These are phyloP conservation scores for Talaromyces nanjingensis DNA, from an alignment of 495 filamentous ascomycete genomes.

Conservation along the genomic window DNA sequence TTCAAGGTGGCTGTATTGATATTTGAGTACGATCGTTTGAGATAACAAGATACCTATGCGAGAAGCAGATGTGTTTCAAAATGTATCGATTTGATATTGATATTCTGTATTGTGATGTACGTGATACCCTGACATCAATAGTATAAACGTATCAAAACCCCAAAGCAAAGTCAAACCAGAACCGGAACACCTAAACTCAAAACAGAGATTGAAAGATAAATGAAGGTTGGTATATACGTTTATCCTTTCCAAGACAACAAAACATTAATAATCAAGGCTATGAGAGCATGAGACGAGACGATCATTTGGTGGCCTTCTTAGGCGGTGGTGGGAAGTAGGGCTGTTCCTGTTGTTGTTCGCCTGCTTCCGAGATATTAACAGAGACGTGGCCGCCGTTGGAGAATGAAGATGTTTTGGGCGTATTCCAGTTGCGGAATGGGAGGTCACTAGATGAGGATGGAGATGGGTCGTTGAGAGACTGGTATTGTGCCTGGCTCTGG, in stretches of 20 bases:
- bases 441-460: constrained; percentile 25
- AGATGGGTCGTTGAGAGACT: constrained; percentile 3
- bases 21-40: too few relatives aligned
- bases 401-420: neutral
- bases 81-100: neutral
- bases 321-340: constrained; percentile 41
- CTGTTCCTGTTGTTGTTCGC: constrained; percentile 16
- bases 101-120: neutral
- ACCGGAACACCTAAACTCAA: neutral
- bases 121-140: neutral
- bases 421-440: constrained; percentile 26
- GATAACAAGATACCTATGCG: too few relatives aligned
- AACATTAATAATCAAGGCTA: constrained; percentile 1
- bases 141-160: neutral
- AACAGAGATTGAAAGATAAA: neutral
- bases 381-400: neutral
- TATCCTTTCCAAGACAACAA: neutral
- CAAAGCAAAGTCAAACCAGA: neutral
- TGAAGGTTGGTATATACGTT: neutral
- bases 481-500: neutral
- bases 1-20: too few relatives aligned
- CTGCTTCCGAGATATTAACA: constrained; percentile 12
- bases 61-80: too few relatives aligned
- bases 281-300: neutral
- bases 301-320: constrained; percentile 30